Base-by-base conservation (phyloP, 768 basidiomycete species). In the Crucibulum laeve region DNA sequence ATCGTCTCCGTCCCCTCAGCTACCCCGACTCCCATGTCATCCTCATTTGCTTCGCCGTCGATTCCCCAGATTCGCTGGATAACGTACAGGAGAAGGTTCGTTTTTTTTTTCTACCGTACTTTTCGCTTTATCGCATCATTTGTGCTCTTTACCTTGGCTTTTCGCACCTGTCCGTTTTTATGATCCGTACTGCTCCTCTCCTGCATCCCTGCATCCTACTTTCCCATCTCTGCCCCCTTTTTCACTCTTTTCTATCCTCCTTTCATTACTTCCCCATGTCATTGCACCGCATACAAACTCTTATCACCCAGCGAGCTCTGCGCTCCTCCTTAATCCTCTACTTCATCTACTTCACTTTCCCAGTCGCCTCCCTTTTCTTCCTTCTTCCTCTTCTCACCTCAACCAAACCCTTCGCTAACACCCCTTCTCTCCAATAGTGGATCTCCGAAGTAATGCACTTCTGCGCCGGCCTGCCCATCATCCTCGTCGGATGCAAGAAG, bases 21-120 rank as follows among this genome's bases (percentile, higher is more conserved):
- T 99, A 99, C 71, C 95, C 95, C 44, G 95, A 98, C 71, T 94
- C 92, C n/a, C 94, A 99, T 64, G 94, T 99, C 67, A 98, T 99
- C 72, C 81, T 98, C 54, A 96, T 99, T 69, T 97, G 95, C 67
- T 99, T 96, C 66, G 93, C 96, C 33, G 84, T 98, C 54, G 96
- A 99, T 75, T 92, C 89, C 41, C 94, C 94, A 25, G 94, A 97
- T 65, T 97, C 94, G 38, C 76, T 99, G 52, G 96, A 96, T 70
- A 99, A 99, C 81, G 96, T 99, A 23, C 93, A 97, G 76, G 96
- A 99, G 76, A 98, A 98, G 89, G 96, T 89, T 32, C 47, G 82
- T 74, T 33, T 7, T 22, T 25, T 33, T 19, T 22, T 44, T 40
- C 23, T 24, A 34, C 34, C 35, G 25, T 26, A 21, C 25, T 10